Base-by-base conservation (phyloP, 83 land plant species). In the Picea abies region DNA sequence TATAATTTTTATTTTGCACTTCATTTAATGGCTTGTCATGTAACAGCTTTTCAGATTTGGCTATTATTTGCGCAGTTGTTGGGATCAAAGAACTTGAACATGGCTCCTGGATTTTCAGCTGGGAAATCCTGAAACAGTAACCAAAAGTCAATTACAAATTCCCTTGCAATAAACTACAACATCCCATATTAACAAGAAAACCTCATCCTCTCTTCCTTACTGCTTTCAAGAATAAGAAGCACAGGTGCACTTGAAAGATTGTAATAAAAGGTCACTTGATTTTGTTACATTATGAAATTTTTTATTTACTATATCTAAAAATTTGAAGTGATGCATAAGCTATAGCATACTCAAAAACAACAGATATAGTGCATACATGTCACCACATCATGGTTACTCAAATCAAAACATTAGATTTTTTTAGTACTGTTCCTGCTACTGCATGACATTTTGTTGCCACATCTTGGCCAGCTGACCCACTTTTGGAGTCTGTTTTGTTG, bases 111-210 rank as follows among this genome's bases (percentile, higher is more conserved):
- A 60, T 49, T 49, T 76, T 52, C 61, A 22, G 17, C 35, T 76
- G 32, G 60, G 78, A 76, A 76, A 76, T 17, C 61, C 78, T 76
- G 78, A 76, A 17, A 76, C 25, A 76, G 78, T 23, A 47, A 32
- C 60, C 60, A 23, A 76, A 76, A 49, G 32, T 49, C 26, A 76
- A 76, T 76, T 76, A 29, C 23, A 76, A 49, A 76, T 49, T 26
- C 15, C 61, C 29, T 52, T 52, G 23, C 20, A 22, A n/a, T 9
- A 32, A 32, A 76, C 49, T 47, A 76, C 56, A 22, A 11, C 60
- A 52, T 12, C 49, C 5, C 56, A 14, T 52, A 49, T 76, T 39
- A 52, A 52, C 32, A 76, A 76, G 14, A 6, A 76, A 76, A 49
- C 26, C 25, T 4, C 5, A 23, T 14, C 14, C 39, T 49, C 58